phyloP scores from a whole-genome alignment of 2,329 filamentous ascomycete genomes.

The Teratosphaeria pseudoeucalypti region DNA sequence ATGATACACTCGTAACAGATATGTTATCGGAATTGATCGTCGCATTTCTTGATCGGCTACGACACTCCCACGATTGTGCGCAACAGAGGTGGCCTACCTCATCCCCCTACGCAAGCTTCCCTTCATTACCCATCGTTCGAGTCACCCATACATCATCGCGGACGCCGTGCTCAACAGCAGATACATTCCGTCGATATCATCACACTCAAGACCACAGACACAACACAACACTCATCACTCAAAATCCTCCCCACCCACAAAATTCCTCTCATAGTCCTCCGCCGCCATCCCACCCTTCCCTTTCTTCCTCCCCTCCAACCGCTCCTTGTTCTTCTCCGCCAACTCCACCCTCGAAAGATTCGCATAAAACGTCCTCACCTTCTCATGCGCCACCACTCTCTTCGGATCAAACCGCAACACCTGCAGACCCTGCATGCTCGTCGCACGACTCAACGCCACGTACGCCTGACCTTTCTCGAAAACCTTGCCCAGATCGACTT shows the following conservation, averaged over 20 bases:
- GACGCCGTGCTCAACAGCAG: not conserved
- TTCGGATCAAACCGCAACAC: conserved; percentile 78
- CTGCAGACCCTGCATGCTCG: conserved; percentile 74
- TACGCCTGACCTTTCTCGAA: conserved; percentile 98
- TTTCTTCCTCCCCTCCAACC: conserved; percentile 16
- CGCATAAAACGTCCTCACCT: conserved; percentile 75
- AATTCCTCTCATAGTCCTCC: conserved; percentile 13
- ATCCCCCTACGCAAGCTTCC: too few relatives aligned
- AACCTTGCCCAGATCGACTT: conserved; percentile 81
- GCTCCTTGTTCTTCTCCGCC: conserved; percentile 23
- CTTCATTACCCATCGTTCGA: too few relatives aligned
- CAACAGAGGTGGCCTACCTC: too few relatives aligned
- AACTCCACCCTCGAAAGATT: conserved; percentile 64
- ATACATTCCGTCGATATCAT: not conserved
- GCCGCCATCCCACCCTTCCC: conserved; percentile 5
- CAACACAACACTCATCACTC: not conserved
- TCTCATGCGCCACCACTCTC: conserved; percentile 90
- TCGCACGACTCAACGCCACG: conserved; percentile 88
- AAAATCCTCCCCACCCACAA: conserved; percentile 3
- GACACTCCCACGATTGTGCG: too few relatives aligned
- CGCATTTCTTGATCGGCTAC: too few relatives aligned
- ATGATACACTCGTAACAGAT: too few relatives aligned
- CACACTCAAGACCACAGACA: not conserved
- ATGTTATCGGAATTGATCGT: too few relatives aligned
- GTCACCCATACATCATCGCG: too few relatives aligned